Conservation (phyloP, 495 filamentous ascomycete species). For the Talaromyces thailandensis region DNA sequence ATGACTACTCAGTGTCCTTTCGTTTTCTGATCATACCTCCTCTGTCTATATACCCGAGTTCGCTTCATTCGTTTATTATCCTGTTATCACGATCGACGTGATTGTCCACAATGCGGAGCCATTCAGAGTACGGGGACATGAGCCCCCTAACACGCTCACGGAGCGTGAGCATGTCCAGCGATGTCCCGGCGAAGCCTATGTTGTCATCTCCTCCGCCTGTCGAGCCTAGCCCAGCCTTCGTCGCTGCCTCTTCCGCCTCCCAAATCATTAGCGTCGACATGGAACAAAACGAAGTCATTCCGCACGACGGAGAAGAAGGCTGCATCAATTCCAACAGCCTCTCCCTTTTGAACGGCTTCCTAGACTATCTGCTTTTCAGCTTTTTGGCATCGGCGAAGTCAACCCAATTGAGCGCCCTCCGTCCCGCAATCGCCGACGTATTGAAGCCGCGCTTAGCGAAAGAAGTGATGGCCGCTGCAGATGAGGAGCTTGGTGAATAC, state of each 20-base stretch:
- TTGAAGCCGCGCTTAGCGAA: constrained; percentile 81
- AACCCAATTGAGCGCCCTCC: constrained; percentile 67
- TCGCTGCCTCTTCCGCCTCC: constrained; percentile 79
- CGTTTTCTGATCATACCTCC: neutral
- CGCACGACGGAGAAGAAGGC: constrained; percentile 55
- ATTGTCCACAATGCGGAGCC: neutral
- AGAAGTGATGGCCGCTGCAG: constrained; percentile 78
- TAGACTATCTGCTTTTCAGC: constrained; percentile 88
- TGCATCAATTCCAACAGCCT: constrained; percentile 48
- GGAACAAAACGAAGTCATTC: constrained; percentile 58
- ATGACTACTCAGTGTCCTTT: neutral
- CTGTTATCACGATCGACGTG: neutral
- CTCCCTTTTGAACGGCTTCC: constrained; percentile 77
- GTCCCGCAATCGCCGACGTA: constrained; percentile 78
- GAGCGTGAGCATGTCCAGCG: constrained; percentile 37
- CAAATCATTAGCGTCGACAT: constrained; percentile 88
- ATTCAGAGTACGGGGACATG: constrained; percentile 12
- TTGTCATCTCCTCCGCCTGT: constrained; percentile 59
- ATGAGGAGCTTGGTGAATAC: constrained; percentile 85
- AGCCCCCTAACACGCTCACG: constrained; percentile 29
- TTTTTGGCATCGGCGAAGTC: constrained; percentile 74
- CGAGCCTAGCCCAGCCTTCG: constrained; percentile 75
- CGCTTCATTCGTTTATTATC: neutral
- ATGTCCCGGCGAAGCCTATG: constrained; percentile 25
- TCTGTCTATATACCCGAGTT: neutral